These are phyloP conservation scores for Telfairia occidentalis DNA, from an alignment of 331 rosid genomes.

Conservation along the genomic window DNA sequence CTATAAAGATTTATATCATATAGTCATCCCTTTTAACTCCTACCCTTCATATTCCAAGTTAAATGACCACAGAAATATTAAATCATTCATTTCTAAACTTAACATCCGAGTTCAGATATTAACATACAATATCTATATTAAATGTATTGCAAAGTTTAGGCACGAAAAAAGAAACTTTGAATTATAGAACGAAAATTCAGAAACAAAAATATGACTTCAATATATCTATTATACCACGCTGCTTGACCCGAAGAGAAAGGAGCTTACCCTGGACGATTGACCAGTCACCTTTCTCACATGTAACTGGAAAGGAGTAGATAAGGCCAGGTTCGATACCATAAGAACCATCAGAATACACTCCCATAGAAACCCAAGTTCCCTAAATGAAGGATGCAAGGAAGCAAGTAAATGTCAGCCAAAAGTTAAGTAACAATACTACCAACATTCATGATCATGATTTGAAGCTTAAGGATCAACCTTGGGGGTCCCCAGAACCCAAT, in stretches of 20 bases:
- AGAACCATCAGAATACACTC: constrained; percentile 87
- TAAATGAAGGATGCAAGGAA: constrained; percentile 8
- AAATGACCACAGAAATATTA: neutral
- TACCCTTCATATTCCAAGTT: neutral
- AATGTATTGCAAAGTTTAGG: neutral
- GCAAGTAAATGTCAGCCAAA: neutral
- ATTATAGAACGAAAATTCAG: neutral
- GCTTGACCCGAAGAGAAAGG: neutral
- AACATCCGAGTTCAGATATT: neutral
- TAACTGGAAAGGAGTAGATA: constrained; percentile 87
- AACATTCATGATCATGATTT: neutral
- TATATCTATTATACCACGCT: neutral
- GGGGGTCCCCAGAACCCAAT: constrained; percentile 88
- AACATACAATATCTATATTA: neutral
- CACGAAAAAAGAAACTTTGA: neutral
- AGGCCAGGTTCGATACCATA: constrained; percentile 67
- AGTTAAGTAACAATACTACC: neutral
- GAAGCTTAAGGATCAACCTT: constrained; percentile 36
- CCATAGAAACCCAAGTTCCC: constrained; percentile 97
- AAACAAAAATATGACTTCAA: neutral
- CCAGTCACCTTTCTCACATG: constrained; percentile 87
- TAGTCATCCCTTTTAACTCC: neutral
- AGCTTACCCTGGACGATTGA: constrained; percentile 59
- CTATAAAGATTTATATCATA: neutral
- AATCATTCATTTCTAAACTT: neutral